Base-by-base conservation (phyloP, 2,329 filamentous ascomycete genomes). In the Chrysoporthe austroafricana region DNA sequence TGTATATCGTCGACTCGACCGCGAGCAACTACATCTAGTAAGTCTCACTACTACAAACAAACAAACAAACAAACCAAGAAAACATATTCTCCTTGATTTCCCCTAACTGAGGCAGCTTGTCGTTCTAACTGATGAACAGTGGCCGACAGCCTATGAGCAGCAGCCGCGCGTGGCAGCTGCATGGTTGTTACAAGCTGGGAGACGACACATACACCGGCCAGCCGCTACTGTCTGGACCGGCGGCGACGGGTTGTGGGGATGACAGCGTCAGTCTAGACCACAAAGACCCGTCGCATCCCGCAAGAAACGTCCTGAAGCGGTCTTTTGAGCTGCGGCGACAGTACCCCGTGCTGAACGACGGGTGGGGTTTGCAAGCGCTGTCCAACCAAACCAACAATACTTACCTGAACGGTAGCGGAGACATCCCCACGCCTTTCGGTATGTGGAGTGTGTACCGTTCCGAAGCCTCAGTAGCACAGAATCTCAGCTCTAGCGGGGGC, bases 71-170 rank as follows among this genome's bases (percentile, higher is more conserved):
- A 4, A 32, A 34, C 1, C 14, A 14, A 4, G 26, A 26, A 54
- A 34, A 13, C 21, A 32, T 54, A 6, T 39, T 1, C 4, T 32
- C 3, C 14, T 8, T 9, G 13, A 3, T 7, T 9, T 7, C n/a
- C 44, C n/a, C 16, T 7, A 32, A 11, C 3, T 9, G 50, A 34
- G 21, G n/a, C 4, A 5, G 3, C 32, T 9, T 16, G 11, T 42
- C 36, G 11, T 60, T 32, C 43, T 61, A 18, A 61, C 43, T 2
- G 13, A 4, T 18, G 89, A 85, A 34, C 5, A 61, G 59, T 73
- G 88, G 88, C 16, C 84, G 88, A 69, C 86, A 88, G 74, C 79
- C 88, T 0, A 89, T 90, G 84, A 84, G 85, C 4, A 83, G 86
- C 1, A 82, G 85, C 4, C 85, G 83, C 1, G 88, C 86, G 1